Conservation (phyloP, 2,329 filamentous ascomycete genomes). For the Neonectria faginata region DNA sequence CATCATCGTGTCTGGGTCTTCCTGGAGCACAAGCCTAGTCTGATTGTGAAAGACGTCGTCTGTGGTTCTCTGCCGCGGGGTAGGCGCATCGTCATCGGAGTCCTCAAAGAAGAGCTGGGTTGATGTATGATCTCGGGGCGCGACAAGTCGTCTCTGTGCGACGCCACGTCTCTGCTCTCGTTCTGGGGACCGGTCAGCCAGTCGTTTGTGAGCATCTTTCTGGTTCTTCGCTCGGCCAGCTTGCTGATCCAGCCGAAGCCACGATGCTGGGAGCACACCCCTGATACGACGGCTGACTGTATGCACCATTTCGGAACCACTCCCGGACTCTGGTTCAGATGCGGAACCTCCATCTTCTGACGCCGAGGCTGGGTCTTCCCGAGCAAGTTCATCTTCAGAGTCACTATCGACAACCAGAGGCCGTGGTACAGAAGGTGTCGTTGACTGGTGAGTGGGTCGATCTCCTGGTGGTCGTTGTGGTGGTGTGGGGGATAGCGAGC, state of each 20-base stretch:
- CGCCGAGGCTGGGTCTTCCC: slow-evolving; percentile 13
- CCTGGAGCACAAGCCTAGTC: slow-evolving; percentile 39
- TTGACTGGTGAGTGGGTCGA: slow-evolving; percentile 3
- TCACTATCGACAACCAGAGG: slow-evolving; percentile 36
- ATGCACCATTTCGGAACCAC: slow-evolving; percentile 57
- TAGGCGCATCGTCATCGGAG: slow-evolving; percentile 55
- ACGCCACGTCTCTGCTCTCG: slow-evolving; percentile 60
- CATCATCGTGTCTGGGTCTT: slow-evolving; percentile 13
- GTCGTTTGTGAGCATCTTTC: slow-evolving; percentile 45
- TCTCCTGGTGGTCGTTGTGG: neutral
- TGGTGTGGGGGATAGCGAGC: slow-evolving; percentile 1
- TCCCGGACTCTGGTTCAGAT: slow-evolving; percentile 50
- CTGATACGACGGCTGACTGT: slow-evolving; percentile 61
- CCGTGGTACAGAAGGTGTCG: slow-evolving; percentile 17
- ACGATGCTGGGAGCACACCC: slow-evolving; percentile 75
- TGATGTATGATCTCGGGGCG: slow-evolving; percentile 42
- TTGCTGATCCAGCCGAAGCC: slow-evolving; percentile 70
- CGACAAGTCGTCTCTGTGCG: slow-evolving; percentile 57
- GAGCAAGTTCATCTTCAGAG: slow-evolving; percentile 41
- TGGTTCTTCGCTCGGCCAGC: slow-evolving; percentile 48
- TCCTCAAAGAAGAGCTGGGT: slow-evolving; percentile 59
- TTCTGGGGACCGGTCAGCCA: slow-evolving; percentile 52
- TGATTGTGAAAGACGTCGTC: slow-evolving; percentile 46
- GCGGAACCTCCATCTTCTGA: slow-evolving; percentile 30
- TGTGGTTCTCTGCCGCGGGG: slow-evolving; percentile 34